Evolutionary conservation across 192 early-diverging fungal genomes (phyloP).

Genomic region (Dissophora globulifera): DNA sequence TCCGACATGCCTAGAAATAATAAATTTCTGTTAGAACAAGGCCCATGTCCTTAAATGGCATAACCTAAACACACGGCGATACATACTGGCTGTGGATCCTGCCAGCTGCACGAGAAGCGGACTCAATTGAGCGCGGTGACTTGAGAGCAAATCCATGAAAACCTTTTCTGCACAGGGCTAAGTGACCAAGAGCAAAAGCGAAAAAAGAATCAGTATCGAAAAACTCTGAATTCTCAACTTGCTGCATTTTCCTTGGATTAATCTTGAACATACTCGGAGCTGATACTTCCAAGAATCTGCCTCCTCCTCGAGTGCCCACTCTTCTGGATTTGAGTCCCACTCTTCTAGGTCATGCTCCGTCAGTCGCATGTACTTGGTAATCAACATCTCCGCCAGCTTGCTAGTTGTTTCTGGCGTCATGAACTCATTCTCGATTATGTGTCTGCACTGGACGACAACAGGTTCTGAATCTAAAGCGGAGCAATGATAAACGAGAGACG

Average conservation of each 20-base stretch:
- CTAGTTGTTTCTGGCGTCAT: conserved; percentile 76
- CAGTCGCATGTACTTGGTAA: conserved; percentile 79
- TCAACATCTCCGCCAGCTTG: conserved; percentile 73
- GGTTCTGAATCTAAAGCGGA: conserved; percentile 61
- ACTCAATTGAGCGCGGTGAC: conserved; percentile 66
- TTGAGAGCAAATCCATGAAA: conserved; percentile 80
- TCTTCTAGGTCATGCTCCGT: conserved; percentile 73
- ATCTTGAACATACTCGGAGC: conserved; percentile 68
- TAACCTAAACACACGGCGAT: too few relatives aligned
- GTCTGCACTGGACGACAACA: conserved; percentile 58
- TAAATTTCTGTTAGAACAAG: too few relatives aligned
- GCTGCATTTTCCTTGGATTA: too few relatives aligned
- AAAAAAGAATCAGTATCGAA: too few relatives aligned
- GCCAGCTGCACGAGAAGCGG: conserved; percentile 74
- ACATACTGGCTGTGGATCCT: conserved; percentile 65
- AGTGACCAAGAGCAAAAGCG: neutral
- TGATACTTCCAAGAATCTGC: conserved; percentile 89
- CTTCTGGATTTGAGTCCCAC: conserved; percentile 91
- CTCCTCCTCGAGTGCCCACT: conserved; percentile 81
- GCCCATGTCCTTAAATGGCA: too few relatives aligned
- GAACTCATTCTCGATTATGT: conserved; percentile 69
- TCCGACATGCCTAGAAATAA: conserved; percentile 34
- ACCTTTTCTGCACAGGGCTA: conserved; percentile 86
- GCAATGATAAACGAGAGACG: neutral
- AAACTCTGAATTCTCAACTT: too few relatives aligned